Percentiles rank a stretch among this genome's conserved stretches.
Conservation (phyloP, 2,329 filamentous ascomycete genomes). For the Xylaria hypoxylon region DNA sequence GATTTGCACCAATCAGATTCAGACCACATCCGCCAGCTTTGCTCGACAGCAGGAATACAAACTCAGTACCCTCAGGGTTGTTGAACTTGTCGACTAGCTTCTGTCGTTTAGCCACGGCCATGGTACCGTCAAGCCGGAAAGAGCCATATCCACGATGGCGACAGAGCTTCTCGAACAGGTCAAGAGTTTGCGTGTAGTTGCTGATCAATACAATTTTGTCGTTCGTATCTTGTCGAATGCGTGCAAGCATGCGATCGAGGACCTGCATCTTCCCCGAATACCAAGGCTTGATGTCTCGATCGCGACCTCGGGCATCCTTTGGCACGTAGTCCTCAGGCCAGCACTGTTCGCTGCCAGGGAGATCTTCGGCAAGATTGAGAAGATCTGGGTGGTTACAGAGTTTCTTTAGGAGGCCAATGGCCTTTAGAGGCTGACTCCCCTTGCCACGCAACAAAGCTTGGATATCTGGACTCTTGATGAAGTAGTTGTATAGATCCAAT, state of each 20-base stretch:
- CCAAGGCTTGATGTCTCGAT: constrained; percentile 93
- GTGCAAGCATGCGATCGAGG: constrained; percentile 95
- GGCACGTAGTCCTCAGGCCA: constrained; percentile 90
- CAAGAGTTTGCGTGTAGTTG: constrained; percentile 96
- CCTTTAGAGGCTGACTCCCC: constrained; percentile 94
- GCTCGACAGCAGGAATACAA: constrained; percentile 94
- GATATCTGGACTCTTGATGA: constrained; percentile 95
- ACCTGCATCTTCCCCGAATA: constrained; percentile 99
- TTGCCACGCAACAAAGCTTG: constrained; percentile 91
- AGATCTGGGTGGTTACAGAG: constrained; percentile 98
- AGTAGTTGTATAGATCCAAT: constrained; percentile 93
- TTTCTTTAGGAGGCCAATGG: constrained; percentile 96
- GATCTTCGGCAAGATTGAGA: constrained; percentile 81
- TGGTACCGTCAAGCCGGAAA: constrained; percentile 92
- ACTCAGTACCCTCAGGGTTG: constrained; percentile 87
- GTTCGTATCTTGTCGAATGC: constrained; percentile 94
- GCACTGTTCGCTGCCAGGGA: constrained; percentile 85
- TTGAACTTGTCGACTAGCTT: constrained; percentile 99
- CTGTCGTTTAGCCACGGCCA: constrained; percentile 97
- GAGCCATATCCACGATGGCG: constrained; percentile 85
- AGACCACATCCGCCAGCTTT: constrained; percentile 95
- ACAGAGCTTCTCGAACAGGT: constrained; percentile 92
- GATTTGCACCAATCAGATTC: constrained; percentile 84
- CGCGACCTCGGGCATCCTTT: constrained; percentile 86
- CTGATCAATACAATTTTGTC: constrained; percentile 99